Evolutionary conservation across 148 eudicot genomes (phyloP), one percentile per base, ranked within the genome.

Genomic region (Silene latifolia): DNA sequence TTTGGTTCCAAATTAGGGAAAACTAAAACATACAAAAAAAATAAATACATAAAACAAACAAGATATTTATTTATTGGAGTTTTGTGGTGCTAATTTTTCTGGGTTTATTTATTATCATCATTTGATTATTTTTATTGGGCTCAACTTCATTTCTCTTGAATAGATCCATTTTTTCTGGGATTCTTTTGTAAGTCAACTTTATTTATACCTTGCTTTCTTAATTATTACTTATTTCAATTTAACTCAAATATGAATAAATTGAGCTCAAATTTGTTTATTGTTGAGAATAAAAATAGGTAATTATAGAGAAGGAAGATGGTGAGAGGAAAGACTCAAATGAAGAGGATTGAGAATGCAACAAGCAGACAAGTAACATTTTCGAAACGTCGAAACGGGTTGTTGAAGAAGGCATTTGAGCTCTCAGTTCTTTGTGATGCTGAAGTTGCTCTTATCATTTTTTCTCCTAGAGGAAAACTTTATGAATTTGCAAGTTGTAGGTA

Each of bases 281-380:
- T 61, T 61, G 64, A 20, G 8, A 21, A 21, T 10, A 11, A 24
- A 11, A 23, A 20, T 4, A 24, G 25, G 25, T 48, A 69, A n/a
- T 14, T 12, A n/a, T 7, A 24, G 20, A 62, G 65, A 79, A 80
- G 72, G 65, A 79, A 80, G 72, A 86, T 86, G 89, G 89, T 86
- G 86, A 84, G 89, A 53, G 89, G 89, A 17, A 86, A 86, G 74
- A 86, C 89, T 0, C 85, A 84, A 68, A 82, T 86, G 89, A 84
- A 84, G 81, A 65, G 87, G 63, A 86, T 86, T 56, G 89, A 87
- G 71, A 87, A 87, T 61, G 87, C 87, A 7, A 87, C 89, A 15
- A 87, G 84, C 82, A 80, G 89, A 47, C 89, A 87, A 82, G 86
- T 87, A 21, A 87, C 89, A 61, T 87, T 87, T 68, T 87, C 87